phyloP scores from a whole-genome alignment of 164 flowering plant genomes.

The Macadamia integrifolia region DNA sequence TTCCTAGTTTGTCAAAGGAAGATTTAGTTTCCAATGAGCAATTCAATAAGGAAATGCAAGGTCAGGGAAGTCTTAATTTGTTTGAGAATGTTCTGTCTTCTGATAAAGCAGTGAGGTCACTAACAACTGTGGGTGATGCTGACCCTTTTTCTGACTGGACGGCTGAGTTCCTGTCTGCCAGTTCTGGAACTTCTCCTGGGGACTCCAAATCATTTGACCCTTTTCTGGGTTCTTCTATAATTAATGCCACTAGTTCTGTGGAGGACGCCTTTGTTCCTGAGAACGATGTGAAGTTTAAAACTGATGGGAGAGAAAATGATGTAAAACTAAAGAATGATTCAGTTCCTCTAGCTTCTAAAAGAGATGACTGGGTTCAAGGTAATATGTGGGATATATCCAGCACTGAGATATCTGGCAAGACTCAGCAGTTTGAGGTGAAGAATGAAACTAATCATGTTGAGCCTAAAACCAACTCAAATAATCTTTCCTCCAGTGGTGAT shows the following conservation, averaged over 20 bases:
- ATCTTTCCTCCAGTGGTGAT: constrained; percentile 15
- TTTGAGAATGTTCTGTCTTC: constrained; percentile 36
- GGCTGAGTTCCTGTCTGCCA: constrained; percentile 53
- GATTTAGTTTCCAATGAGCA: constrained; percentile 6
- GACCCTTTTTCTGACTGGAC: constrained; percentile 53
- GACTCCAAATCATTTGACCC: constrained; percentile 27
- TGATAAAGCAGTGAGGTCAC: constrained; percentile 13
- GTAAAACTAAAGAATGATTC: constrained; percentile 14
- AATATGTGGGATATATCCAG: constrained; percentile 22
- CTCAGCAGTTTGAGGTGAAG: constrained; percentile 10
- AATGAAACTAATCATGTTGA: constrained; percentile 6
- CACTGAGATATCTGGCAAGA: constrained; percentile 5
- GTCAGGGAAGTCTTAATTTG: constrained; percentile 29
- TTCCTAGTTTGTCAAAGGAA: constrained; percentile 19
- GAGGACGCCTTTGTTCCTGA: constrained; percentile 24
- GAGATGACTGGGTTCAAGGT: constrained; percentile 28
- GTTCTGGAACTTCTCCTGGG: constrained; percentile 20
- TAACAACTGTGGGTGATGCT: constrained; percentile 16
- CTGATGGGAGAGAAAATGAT: neutral
- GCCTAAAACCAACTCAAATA: constrained; percentile 6
- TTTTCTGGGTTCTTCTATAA: constrained; percentile 27
- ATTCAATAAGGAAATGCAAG: constrained; percentile 7
- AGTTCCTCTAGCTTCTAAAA: constrained; percentile 18
- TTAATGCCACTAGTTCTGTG: constrained; percentile 25
- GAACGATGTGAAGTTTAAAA: constrained; percentile 10